Percentiles rank a stretch among this genome's conserved stretches.
Conservation (phyloP, 148 eudicot genomes). For the Chenopodium quinoa region DNA sequence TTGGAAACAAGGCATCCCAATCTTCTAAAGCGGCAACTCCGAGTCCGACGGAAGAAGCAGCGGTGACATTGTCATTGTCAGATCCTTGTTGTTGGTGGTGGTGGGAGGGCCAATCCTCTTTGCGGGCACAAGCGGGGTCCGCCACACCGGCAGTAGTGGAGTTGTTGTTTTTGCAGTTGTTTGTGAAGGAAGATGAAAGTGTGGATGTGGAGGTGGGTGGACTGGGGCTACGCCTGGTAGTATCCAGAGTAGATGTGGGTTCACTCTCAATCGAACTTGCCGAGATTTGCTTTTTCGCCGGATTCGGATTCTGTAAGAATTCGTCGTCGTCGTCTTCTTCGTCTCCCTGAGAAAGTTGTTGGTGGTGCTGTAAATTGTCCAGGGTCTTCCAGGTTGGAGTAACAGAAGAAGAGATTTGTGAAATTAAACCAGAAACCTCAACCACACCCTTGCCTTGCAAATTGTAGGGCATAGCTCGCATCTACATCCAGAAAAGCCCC, state of each 20-base stretch:
- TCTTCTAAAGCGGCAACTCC: constrained; percentile 53
- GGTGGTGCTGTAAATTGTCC: constrained; percentile 14
- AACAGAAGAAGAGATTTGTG: constrained; percentile 23
- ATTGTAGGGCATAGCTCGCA: constrained; percentile 74
- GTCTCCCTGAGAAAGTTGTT: not conserved
- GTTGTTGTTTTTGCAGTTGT: constrained; percentile 22
- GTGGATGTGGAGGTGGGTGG: constrained; percentile 66
- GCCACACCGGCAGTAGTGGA: constrained; percentile 47
- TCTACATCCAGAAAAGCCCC: constrained; percentile 34
- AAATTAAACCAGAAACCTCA: constrained; percentile 21
- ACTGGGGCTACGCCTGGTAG: constrained; percentile 52
- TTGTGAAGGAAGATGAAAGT: constrained; percentile 48
- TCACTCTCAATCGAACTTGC: constrained; percentile 40
- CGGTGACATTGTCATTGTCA: constrained; percentile 10
- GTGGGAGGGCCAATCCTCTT: constrained; percentile 15
- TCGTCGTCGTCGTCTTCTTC: not conserved
- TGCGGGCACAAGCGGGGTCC: constrained; percentile 21
- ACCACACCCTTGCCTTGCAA: constrained; percentile 57
- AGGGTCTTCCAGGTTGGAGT: constrained; percentile 25
- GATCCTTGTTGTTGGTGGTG: constrained; percentile 25
- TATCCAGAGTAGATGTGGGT: constrained; percentile 78
- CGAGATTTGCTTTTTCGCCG: not conserved
- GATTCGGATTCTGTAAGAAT: not conserved
- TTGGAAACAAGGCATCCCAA: constrained; percentile 64
- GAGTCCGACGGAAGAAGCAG: not conserved